Evolutionary conservation across 1,284 basidiomycete genomes (phyloP).

Genomic region (Tilletia horrida): DNA sequence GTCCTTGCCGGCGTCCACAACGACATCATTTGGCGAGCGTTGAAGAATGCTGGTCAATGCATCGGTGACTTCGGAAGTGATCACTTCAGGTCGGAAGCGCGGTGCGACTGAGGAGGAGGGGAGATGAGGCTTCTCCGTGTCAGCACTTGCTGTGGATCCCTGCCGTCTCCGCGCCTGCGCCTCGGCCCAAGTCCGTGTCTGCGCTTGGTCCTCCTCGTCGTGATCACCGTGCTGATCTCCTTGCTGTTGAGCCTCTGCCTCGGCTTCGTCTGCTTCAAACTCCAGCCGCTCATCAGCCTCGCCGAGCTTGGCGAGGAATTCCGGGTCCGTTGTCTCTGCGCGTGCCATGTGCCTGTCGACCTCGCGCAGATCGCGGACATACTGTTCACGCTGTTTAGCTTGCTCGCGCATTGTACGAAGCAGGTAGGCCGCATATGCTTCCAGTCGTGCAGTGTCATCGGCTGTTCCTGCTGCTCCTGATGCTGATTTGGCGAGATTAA

Average conservation of each 20-base stretch:
- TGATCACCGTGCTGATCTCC: neutral
- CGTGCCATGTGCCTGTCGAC: conserved; percentile 15
- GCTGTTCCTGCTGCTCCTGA: neutral
- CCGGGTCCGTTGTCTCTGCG: conserved; percentile 1
- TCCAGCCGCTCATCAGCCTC: conserved; percentile 5
- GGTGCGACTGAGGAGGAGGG: neutral
- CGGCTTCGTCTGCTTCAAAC: neutral
- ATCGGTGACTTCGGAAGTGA: conserved; percentile 5
- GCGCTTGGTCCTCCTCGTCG: neutral
- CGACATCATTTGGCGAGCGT: neutral
- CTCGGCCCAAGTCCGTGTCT: conserved; percentile 6
- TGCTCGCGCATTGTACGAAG: conserved; percentile 2
- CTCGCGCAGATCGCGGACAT: conserved; percentile 11
- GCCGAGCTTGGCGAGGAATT: conserved; percentile 3
- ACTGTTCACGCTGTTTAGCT: neutral
- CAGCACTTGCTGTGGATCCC: conserved; percentile 2
- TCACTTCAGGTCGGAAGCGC: neutral
- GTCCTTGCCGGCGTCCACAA: neutral
- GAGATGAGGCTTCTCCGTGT: neutral
- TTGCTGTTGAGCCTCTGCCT: neutral
- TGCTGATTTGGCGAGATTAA: neutral
- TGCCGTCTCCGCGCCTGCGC: conserved; percentile 1
- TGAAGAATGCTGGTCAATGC: neutral
- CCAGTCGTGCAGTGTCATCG: conserved; percentile 7
- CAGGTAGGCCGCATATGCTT: neutral